Evolutionary conservation across 1,284 basidiomycete species (phyloP), one percentile per base, ranked within the genome.

Genomic region (Singerocomus inundabilis): DNA sequence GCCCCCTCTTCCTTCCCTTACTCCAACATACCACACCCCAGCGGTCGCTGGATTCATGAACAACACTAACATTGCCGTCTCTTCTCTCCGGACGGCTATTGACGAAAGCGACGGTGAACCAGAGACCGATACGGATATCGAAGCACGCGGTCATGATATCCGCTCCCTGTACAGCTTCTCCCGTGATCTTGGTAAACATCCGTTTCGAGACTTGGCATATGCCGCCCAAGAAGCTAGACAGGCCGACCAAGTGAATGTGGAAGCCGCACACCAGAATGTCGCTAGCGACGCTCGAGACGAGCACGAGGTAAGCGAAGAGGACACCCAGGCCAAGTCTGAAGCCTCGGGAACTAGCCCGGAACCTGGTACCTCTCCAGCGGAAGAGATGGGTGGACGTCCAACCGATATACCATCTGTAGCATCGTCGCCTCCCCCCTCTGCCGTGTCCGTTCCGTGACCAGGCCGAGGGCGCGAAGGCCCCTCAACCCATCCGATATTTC

Each of bases 1-100:
- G 51, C 69, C 68, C 8, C 67, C 68, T 13, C 57, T 69, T 35
- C 44, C 66, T 5, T 67, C 66, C 10, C 51, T 70, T 7, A 18
- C 60, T 4, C 33, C 64, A 6, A 39, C 69, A 42, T 67, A 67
- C 47, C 69, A 64, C 48, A 48, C 52, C 26, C 64, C 69, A 18
- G 50, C 53, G 24, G 37, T 37, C 2, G 55, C 45, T 21, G 65
- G 64, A 34, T 68, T 68, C 48, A 67, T 70, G 66, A 54, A 51
- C 52, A 68, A 70, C 49, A 71, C 69, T 8, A 70, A 71, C 39
- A 71, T 68, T 21, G 66, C 66, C 18, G 69, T 68, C 18, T 68
- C 66, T 2, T 71, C 69, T 35, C 64, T 68, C n/a, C 67, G 66
- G 5, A 71, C 66, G 0, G 63, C 68, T 16, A 69, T 67, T 11